Percentiles rank a stretch among this genome's conserved stretches.
phyloP scores from a whole-genome alignment of 768 basidiomycete genomes.

The Bullera alba region DNA sequence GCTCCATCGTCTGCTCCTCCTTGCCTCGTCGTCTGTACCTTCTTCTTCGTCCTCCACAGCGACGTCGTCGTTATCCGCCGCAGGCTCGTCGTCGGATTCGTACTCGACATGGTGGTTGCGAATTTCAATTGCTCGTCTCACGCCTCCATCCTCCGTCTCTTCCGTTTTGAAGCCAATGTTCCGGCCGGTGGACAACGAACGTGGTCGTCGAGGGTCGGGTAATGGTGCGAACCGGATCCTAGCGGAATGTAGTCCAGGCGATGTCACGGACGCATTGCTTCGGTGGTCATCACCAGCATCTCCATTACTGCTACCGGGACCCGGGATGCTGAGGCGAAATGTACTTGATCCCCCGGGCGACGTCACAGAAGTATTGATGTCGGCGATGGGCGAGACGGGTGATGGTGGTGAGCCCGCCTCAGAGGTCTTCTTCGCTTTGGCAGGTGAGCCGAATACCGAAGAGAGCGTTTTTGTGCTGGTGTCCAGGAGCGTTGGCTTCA shows the following conservation, averaged over 20 bases:
- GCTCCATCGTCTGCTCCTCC: conserved; percentile 37
- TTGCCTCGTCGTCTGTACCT: conserved; percentile 18
- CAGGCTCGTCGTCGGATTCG: conserved; percentile 18
- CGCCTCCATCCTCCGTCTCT: conserved; percentile 20
- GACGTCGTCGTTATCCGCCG: conserved; percentile 1
- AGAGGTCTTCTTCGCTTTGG: not conserved
- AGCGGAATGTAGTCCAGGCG: conserved; percentile 1
- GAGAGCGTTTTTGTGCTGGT: not conserved
- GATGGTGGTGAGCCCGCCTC: not conserved
- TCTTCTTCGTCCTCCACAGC: conserved; percentile 14
- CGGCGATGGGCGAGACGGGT: conserved; percentile 1
- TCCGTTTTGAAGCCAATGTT: conserved; percentile 30
- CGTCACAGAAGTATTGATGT: not conserved
- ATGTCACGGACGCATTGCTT: not conserved
- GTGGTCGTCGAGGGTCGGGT: conserved; percentile 62
- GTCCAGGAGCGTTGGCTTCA: no score
- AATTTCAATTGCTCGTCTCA: conserved; percentile 20
- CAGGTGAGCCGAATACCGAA: not conserved
- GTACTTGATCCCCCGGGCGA: no score
- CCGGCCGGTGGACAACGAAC: conserved; percentile 37
- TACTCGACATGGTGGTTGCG: conserved; percentile 5
- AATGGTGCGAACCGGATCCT: conserved; percentile 76
- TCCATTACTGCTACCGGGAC: not conserved
- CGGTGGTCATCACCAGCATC: no score
- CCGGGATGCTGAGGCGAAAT: not conserved